Evolutionary conservation across 1,139 yeast species (phyloP), one percentile per base, ranked within the genome.

Genomic region (Saccharomyces hybrid): DNA sequence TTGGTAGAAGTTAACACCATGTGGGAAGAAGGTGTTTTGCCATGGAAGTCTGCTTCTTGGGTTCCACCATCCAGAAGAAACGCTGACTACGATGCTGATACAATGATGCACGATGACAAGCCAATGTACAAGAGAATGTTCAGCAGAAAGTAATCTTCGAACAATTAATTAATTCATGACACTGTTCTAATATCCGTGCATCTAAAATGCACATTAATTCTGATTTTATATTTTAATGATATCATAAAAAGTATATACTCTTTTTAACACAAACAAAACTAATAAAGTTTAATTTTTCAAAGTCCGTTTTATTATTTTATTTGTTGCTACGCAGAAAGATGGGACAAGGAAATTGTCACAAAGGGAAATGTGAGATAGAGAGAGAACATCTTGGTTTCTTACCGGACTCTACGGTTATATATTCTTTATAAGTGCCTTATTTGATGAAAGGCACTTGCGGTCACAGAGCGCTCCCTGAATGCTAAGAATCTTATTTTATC

Each of bases 1-100:
- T 75, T 85, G 68, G 90, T 85, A 70, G 85, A 84, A 64, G 85
- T 84, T 59, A 87, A 83, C 69, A 82, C 79, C 62, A 71, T 85
- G 73, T 83, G 68, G 63, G 69, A 71, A 25, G 64, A 61, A 34
- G 70, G 69, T 47, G 68, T 73, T 44, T 56, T 66, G 46, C 76
- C 83, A 57, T 77, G 79, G 80, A 71, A 73, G 56, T 75, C 81
- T 32, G 32, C 65, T 14, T 46, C 49, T 7, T 65, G 66, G 64
- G 56, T 58, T 25, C 66, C 66, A 49, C 57, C 61, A 16, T 56
- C 57, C 48, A 59, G 59, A 76, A 69, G 82, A 55, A 56, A 48
- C 13, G 59, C 56, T 27, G 54, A 52, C 44, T 60, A 57, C 57
- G 54, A 60, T 38, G 58, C 57, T 9, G 61, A 58, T 2, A 59